Base-by-base conservation (phyloP, 208 protist species). In the Leishmania lainsoni region DNA sequence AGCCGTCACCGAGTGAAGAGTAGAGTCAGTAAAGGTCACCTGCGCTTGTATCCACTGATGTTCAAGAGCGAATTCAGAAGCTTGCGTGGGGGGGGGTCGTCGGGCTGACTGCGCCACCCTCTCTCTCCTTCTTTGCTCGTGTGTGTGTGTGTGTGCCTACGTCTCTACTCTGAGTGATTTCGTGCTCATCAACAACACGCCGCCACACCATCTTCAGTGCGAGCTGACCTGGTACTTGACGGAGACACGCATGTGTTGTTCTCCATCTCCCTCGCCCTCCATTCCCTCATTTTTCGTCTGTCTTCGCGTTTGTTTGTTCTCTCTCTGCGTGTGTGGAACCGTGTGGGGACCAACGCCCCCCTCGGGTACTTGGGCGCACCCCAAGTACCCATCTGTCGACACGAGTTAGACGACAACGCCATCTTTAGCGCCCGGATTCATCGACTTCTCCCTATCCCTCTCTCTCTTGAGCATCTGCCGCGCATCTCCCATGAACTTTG, bases 401-500 rank as follows among this genome's bases (percentile, higher is more conserved):
- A 39, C 59, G 59, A 35, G 10, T 17, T 16, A 10, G 29, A 66
- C 22, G 59, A 35, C 59, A n/a, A 17, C 29, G 59, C 5, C 12
- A 17, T 35, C 59, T 14, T 10, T 5, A 0, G n/a, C 8, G n/a
- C 58, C 10, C 4, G n/a, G 9, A 8, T n/a, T 35, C 59, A 17
- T n/a, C 22, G 56, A 29, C 14, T 61, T 45, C 63, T 12, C 5
- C 9, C 66, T n/a, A 16, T 69, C 32, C 35, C 35, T 39, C 35
- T 39, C 35, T 39, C 65, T 69, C 65, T 69, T 22, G 14, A 4
- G 42, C 29, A 5, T 35, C n/a, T 51, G 35, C 29, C 9, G 9
- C 45, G 70, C 48, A 39, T 39, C 48, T 71, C 14, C 1, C 39
- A 77, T 81, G 80, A 80, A 92, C 35, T 81, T 89, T n/a, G 35